Evolutionary conservation across 1,284 basidiomycete species (phyloP).

Genomic region (Wolfiporia cocos): DNA sequence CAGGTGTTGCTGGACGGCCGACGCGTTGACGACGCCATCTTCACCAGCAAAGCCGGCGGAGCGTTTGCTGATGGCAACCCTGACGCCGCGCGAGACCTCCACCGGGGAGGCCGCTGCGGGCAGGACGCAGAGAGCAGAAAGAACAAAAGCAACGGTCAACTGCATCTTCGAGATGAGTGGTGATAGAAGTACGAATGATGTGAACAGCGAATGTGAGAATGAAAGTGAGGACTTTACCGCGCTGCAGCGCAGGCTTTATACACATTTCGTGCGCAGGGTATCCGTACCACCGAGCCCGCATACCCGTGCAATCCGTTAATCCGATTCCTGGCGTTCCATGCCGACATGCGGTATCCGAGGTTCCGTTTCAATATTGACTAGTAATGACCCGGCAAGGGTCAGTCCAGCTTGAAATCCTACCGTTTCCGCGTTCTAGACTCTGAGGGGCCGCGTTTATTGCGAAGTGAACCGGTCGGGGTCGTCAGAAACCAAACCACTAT

Average conservation of each 20-base stretch:
- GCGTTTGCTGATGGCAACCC: constrained; percentile 10
- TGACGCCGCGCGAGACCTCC: constrained; percentile 6
- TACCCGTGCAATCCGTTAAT: background rate
- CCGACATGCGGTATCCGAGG: too few species aligned
- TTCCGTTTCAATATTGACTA: background rate
- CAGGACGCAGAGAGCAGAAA: constrained; percentile 12
- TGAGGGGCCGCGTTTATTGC: too few species aligned
- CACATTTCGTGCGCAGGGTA: background rate
- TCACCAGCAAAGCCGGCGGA: background rate
- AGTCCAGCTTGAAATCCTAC: constrained; percentile 5
- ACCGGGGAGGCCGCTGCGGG: constrained; percentile 10
- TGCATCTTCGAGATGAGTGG: too few species aligned
- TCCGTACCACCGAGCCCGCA: background rate
- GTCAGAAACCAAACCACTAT: too few species aligned
- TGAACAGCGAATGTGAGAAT: background rate
- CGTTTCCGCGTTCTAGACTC: too few species aligned
- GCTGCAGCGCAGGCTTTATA: constrained; percentile 1
- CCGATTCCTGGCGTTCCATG: too few species aligned
- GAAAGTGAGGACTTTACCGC: background rate
- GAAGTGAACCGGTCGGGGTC: too few species aligned
- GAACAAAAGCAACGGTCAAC: constrained; percentile 10
- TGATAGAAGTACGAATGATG: too few species aligned
- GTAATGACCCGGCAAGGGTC: background rate
- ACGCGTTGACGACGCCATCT: constrained; percentile 6
- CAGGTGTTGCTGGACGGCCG: constrained; percentile 11